Evolutionary conservation across 306 rosid species (phyloP).

Genomic region (Rosa persica): DNA sequence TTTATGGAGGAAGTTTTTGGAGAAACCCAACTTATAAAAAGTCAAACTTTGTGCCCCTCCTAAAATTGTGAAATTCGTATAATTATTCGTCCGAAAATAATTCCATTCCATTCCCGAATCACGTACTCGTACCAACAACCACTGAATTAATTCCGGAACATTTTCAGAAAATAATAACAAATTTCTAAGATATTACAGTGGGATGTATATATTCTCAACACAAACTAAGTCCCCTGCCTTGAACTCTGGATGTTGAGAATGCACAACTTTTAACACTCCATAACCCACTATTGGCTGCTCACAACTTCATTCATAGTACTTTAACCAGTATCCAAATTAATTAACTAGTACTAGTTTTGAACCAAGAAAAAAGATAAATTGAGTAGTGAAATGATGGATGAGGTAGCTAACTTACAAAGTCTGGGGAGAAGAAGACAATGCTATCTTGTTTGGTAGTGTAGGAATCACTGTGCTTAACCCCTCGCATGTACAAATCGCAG

Average conservation of each 20-base stretch:
- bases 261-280: slow-evolving; percentile 33
- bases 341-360: background rate
- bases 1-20: too few species aligned
- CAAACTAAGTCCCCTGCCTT: slow-evolving; percentile 32
- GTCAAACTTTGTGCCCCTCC: too few species aligned
- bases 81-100: too few species aligned
- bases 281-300: slow-evolving; percentile 31
- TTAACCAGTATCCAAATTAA: too few species aligned
- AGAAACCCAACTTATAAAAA: too few species aligned
- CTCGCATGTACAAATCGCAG: slow-evolving; percentile 64
- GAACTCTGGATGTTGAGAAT: slow-evolving; percentile 30
- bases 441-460: background rate
- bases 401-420: slow-evolving; percentile 31
- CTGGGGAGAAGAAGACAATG: slow-evolving; percentile 29
- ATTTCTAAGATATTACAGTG: too few species aligned
- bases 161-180: too few species aligned
- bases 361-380: background rate
- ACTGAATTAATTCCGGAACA: too few species aligned
- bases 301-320: background rate
- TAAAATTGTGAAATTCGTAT: too few species aligned
- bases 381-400: background rate
- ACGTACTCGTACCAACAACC: too few species aligned
- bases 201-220: too few species aligned
- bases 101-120: too few species aligned
- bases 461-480: slow-evolving; percentile 1